Evolutionary conservation across 2,329 filamentous ascomycete genomes (phyloP).

Genomic region (Dactylellina cionopaga): DNA sequence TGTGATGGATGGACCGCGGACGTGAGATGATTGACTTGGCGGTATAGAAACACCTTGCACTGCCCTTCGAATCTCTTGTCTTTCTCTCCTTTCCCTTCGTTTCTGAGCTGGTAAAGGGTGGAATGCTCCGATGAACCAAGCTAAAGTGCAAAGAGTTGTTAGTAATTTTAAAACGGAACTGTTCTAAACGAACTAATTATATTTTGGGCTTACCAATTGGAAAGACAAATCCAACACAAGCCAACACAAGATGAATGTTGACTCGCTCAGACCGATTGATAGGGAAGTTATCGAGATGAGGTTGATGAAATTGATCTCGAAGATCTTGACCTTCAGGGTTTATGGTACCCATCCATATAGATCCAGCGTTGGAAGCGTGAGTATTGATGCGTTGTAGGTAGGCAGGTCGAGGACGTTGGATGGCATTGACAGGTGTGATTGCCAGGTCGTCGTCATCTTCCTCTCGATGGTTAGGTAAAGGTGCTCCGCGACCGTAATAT

Average conservation of each 20-base stretch:
- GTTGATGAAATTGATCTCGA: constrained; percentile 53
- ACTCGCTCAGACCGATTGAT: constrained; percentile 54
- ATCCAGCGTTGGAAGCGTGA: constrained; percentile 33
- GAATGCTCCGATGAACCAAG: constrained; percentile 50
- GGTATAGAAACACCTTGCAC: constrained; percentile 28
- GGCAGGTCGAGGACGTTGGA: constrained; percentile 41
- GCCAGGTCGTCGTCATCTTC: constrained; percentile 41
- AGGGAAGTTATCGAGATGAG: constrained; percentile 55
- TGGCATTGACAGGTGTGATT: constrained; percentile 35
- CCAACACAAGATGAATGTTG: constrained; percentile 56
- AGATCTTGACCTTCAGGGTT: constrained; percentile 52
- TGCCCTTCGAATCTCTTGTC: constrained; percentile 50
- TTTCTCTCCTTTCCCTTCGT: constrained; percentile 37
- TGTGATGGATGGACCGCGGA: constrained; percentile 45
- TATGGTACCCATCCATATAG: constrained; percentile 51
- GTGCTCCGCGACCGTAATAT: constrained; percentile 51
- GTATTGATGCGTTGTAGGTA: constrained; percentile 42
- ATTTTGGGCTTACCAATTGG: constrained; percentile 54
- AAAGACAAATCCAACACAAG: constrained; percentile 57
- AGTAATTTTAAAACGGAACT: constrained; percentile 10
- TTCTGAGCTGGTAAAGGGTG: constrained; percentile 42
- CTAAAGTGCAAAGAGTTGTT: constrained; percentile 15
- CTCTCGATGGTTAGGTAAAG: constrained; percentile 46
- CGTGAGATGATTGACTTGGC: constrained; percentile 32
- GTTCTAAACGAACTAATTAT: constrained; percentile 5